phyloP scores from a whole-genome alignment of 495 filamentous ascomycete genomes.

The Hypoxylon lienhwacheense region DNA sequence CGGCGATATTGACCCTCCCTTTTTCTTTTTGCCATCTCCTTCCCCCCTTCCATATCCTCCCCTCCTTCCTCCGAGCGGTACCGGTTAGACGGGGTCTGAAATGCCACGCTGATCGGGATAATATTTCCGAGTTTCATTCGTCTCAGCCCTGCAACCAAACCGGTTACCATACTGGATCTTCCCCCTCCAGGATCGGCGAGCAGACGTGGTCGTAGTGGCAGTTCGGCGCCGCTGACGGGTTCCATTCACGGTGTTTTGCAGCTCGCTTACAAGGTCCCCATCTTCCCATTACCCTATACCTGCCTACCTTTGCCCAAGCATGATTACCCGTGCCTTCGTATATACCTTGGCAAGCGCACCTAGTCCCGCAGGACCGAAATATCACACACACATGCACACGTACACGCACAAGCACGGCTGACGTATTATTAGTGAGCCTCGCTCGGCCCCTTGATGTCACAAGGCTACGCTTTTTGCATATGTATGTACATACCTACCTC shows the following conservation, averaged over 20 bases:
- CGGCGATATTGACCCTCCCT: background rate
- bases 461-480: constrained; percentile 34
- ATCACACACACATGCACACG: constrained; percentile 9
- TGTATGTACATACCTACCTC: too few relatives aligned
- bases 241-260: constrained; percentile 23
- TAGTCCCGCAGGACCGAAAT: constrained; percentile 6
- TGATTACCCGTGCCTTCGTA: too few relatives aligned
- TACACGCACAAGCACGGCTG: constrained; percentile 23
- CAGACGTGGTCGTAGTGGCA: constrained; percentile 10
- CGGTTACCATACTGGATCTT: constrained; percentile 14
- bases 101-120: constrained; percentile 31
- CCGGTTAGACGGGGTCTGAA: constrained; percentile 28
- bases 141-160: constrained; percentile 32
- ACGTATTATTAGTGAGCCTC: constrained; percentile 35
- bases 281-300: too few relatives aligned
- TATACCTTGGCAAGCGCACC: constrained; percentile 1
- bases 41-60: constrained; percentile 6
- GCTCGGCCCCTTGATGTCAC: constrained; percentile 21
- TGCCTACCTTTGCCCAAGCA: too few relatives aligned
- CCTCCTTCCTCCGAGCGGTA: constrained; percentile 11
- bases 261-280: constrained; percentile 7
- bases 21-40: constrained; percentile 3
- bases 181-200: constrained; percentile 24
- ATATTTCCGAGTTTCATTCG: constrained; percentile 31
- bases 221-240: constrained; percentile 17